Evolutionary conservation across 2,329 filamentous ascomycete species (phyloP), one percentile per base, ranked within the genome.

Genomic region (Orbilia ellipsospora): DNA sequence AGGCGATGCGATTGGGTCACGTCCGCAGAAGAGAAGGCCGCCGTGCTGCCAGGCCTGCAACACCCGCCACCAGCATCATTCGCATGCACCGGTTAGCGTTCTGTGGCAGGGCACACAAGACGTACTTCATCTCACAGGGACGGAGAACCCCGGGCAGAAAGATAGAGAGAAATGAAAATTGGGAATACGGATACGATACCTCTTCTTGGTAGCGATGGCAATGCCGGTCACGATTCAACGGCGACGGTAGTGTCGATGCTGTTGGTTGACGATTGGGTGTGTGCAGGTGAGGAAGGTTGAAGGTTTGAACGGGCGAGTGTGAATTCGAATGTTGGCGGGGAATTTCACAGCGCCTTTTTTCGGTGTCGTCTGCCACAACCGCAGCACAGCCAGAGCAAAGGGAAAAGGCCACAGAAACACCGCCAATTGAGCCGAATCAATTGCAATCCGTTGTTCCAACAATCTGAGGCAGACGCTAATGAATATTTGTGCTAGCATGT

Each of bases 1-100:
- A 36, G 3, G 31, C 31, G 10, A 36, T 36, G 31, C 31, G 31
- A 36, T 45, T 50, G 44, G 62, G 64, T 67, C 64, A 67, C 64
- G 64, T 60, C 45, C 54, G 26, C 52, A 57, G 44, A 36, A 36
- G 2, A 36, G 31, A 36, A 36, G 48, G 28, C 64, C 51, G 51
- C 45, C 52, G 54, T 52, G 51, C 44, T 67, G 48, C 48, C 62
- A 55, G 69, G 63, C 18, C 63, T 68, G 63, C 70, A 68, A 66
- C 68, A 73, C 70, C 59, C 62, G 63, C 68, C 61, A 61, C 70
- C 62, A 55, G 59, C 62, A 60, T 48, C 51, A 45, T 66, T 42
- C 48, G 26, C 62, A 73, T 66, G 68, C 68, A 73, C 50, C 68
- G 52, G 62, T 67, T 73, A 67, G 63, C 56, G 57, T 60, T 62